Evolutionary conservation across 164 flowering plant genomes (phyloP).

Genomic region (Dillenia suffruticosa): DNA sequence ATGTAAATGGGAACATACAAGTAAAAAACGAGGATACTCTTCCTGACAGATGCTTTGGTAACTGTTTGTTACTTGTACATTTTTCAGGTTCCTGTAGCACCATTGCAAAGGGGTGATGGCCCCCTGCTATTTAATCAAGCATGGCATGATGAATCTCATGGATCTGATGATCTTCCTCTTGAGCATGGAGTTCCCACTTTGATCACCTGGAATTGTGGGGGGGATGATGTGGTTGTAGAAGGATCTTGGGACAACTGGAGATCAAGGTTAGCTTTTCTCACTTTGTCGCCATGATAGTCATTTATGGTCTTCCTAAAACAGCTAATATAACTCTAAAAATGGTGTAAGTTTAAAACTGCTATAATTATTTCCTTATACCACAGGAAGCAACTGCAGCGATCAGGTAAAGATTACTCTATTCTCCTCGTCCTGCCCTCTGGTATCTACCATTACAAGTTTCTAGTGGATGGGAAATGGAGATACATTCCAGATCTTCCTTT

Average conservation of each 20-base stretch:
- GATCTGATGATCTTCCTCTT: constrained; percentile 28
- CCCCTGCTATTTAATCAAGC: constrained; percentile 31
- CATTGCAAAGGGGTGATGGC: constrained; percentile 52
- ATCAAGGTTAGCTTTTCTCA: constrained; percentile 40
- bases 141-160: constrained; percentile 43
- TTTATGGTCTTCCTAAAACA: too few relatives aligned
- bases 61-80: neutral
- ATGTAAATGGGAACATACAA: too few relatives aligned
- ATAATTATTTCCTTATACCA: constrained; percentile 4
- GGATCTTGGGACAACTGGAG: constrained; percentile 98
- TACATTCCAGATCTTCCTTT: constrained; percentile 78
- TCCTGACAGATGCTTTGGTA: too few relatives aligned
- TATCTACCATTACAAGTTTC: constrained; percentile 73
- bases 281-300: neutral
- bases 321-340: too few relatives aligned
- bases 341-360: too few relatives aligned
- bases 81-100: constrained; percentile 70
- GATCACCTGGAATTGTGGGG: constrained; percentile 84
- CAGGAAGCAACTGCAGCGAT: constrained; percentile 70
- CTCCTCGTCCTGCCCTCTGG: constrained; percentile 82
- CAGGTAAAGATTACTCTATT: constrained; percentile 79
- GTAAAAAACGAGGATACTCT: too few relatives aligned
- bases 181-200: constrained; percentile 72
- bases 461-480: constrained; percentile 87
- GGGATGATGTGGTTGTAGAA: constrained; percentile 71